Conservation (phyloP, 2,329 filamentous ascomycete species). For the Pseudocercospora fijiensis region DNA sequence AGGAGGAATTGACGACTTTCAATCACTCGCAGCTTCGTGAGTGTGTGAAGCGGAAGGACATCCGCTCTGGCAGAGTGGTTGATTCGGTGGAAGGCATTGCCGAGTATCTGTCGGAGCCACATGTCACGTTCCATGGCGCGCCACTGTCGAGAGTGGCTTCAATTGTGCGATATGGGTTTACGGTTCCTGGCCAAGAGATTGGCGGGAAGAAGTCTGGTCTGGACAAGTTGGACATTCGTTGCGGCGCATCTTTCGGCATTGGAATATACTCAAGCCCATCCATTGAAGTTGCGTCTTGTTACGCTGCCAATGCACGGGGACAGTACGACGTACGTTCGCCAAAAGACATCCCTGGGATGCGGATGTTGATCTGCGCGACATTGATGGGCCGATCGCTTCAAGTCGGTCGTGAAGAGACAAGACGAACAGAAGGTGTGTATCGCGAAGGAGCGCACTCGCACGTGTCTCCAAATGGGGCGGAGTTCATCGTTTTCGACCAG, state of each 20-base stretch:
- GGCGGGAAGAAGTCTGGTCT: slow-evolving; percentile 18
- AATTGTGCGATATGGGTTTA: slow-evolving; percentile 49
- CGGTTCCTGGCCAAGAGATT: slow-evolving; percentile 40
- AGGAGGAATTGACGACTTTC: slow-evolving; percentile 1
- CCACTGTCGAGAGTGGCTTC: slow-evolving; percentile 38
- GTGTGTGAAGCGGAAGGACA: neutral
- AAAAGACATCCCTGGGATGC: slow-evolving; percentile 40
- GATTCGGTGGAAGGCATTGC: slow-evolving; percentile 38
- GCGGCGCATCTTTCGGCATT: slow-evolving; percentile 43
- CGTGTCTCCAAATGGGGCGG: slow-evolving; percentile 40
- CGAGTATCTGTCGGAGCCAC: slow-evolving; percentile 40
- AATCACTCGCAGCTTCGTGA: slow-evolving; percentile 2
- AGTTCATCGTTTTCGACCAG: slow-evolving; percentile 49
- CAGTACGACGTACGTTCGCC: slow-evolving; percentile 25
- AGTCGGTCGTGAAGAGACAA: slow-evolving; percentile 28
- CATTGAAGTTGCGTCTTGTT: slow-evolving; percentile 43
- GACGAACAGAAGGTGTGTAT: slow-evolving; percentile 2
- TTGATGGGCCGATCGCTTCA: slow-evolving; percentile 46
- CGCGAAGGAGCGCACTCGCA: slow-evolving; percentile 15
- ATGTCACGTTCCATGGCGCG: slow-evolving; percentile 43
- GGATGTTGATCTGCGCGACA: slow-evolving; percentile 49
- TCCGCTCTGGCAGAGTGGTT: neutral
- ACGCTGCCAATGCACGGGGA: slow-evolving; percentile 29
- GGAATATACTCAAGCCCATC: slow-evolving; percentile 50
- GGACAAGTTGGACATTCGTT: slow-evolving; percentile 34